A percentile compares a stretch with the other conserved stretches of the same genome.
These are phyloP conservation scores for Populus pruinosa DNA, from an alignment of 345 rosid species.

Conservation along the genomic window DNA sequence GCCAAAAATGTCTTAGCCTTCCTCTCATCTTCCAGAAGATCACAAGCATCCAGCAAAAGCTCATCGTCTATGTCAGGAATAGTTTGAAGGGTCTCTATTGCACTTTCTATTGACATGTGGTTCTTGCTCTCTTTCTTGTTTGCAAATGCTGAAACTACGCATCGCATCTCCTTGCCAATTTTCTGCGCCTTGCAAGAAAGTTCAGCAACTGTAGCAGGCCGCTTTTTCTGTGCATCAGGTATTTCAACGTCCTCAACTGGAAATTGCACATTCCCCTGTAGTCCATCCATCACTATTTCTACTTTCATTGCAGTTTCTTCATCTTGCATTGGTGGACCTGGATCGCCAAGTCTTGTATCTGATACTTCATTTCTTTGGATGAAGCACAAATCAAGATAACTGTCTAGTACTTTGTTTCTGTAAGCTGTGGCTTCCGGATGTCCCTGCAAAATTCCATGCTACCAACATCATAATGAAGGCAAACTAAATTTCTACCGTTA, in stretches of 20 bases:
- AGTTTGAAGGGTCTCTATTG: conserved; percentile 62
- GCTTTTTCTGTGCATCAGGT: conserved; percentile 43
- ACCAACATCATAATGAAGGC: background rate
- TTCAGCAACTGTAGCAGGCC: conserved; percentile 17
- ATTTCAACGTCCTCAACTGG: conserved; percentile 16
- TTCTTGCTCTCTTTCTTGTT: conserved; percentile 23
- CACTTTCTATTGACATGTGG: conserved; percentile 31
- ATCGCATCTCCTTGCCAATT: conserved; percentile 32
- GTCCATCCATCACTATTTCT: conserved; percentile 24
- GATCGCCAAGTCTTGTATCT: conserved; percentile 25
- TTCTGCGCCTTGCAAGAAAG: conserved; percentile 41
- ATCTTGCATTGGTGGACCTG: conserved; percentile 26
- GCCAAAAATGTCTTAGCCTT: conserved; percentile 82
- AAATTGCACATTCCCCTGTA: conserved; percentile 18
- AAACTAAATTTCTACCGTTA: no score
- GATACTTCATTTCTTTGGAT: conserved; percentile 35
- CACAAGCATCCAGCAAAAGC: conserved; percentile 73
- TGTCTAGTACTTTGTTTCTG: conserved; percentile 43
- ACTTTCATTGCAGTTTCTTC: conserved; percentile 21
- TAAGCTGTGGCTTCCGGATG: conserved; percentile 51
- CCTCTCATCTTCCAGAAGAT: conserved; percentile 74
- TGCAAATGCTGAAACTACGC: conserved; percentile 11
- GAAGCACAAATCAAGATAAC: conserved; percentile 48
- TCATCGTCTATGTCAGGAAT: conserved; percentile 67
- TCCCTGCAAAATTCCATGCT: conserved; percentile 45